Evolutionary conservation across 768 basidiomycete species (phyloP).

Genomic region (Psilocybe cubensis): DNA sequence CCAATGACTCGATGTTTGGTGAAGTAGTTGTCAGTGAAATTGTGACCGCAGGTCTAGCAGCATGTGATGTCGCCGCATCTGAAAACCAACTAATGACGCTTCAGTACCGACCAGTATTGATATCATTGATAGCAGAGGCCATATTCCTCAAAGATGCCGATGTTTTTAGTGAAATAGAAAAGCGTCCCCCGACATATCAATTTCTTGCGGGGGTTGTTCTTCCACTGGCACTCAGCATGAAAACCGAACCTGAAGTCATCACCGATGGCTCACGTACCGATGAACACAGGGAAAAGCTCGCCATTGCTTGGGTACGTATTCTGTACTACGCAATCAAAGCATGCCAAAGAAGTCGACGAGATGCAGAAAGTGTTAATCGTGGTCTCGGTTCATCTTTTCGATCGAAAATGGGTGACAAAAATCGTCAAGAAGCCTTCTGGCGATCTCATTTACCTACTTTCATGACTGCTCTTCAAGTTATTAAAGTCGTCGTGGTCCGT

Average conservation of each 20-base stretch:
- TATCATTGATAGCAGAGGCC: slow-evolving; percentile 45
- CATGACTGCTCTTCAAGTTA: slow-evolving; percentile 61
- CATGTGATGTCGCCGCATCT: slow-evolving; percentile 48
- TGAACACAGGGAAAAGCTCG: slow-evolving; percentile 45
- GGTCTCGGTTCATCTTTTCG: slow-evolving; percentile 30
- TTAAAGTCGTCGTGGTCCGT: slow-evolving; percentile 69
- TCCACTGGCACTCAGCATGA: slow-evolving; percentile 59
- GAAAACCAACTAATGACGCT: slow-evolving; percentile 43
- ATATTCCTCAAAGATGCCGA: slow-evolving; percentile 55
- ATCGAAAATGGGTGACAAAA: slow-evolving; percentile 40
- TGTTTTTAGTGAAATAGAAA: slow-evolving; percentile 59
- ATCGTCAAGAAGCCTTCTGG: slow-evolving; percentile 22
- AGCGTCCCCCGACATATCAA: slow-evolving; percentile 54
- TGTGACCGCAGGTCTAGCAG: slow-evolving; percentile 47
- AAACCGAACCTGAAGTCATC: slow-evolving; percentile 49
- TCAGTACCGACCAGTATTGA: slow-evolving; percentile 42
- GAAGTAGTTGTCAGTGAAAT: slow-evolving; percentile 48
- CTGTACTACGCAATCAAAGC: slow-evolving; percentile 60
- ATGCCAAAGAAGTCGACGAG: slow-evolving; percentile 42
- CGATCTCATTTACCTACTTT: slow-evolving; percentile 42
- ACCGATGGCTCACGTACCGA: slow-evolving; percentile 46
- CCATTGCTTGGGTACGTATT: slow-evolving; percentile 64
- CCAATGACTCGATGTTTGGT: slow-evolving; percentile 56
- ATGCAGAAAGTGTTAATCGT: slow-evolving; percentile 20
- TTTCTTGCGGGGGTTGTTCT: slow-evolving; percentile 69